A percentile compares a stretch with the other conserved stretches of the same genome.
These are phyloP conservation scores for Tylopilus sp. DNA, from an alignment of 768 basidiomycete genomes.

Conservation along the genomic window DNA sequence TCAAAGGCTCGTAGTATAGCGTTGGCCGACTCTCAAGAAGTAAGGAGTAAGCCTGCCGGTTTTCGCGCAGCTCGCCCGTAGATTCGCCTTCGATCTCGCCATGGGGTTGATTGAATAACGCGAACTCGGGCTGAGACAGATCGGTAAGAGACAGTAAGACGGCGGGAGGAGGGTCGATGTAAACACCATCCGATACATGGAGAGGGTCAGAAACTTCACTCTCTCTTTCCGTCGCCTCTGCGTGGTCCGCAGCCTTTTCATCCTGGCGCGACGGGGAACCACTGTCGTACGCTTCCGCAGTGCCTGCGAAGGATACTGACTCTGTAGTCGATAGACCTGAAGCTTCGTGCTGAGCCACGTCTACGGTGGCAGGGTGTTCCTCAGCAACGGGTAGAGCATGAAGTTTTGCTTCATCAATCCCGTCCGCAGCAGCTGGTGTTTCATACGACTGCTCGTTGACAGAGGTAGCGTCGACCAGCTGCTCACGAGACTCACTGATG, in stretches of 20 bases:
- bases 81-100: slow-evolving; percentile 26
- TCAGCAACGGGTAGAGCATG: slow-evolving; percentile 2
- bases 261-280: slow-evolving; percentile 3
- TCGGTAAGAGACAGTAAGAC: slow-evolving; percentile 49
- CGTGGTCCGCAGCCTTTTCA: slow-evolving; percentile 13
- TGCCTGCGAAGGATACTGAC: slow-evolving; percentile 2
- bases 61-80: slow-evolving; percentile 8
- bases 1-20: slow-evolving; percentile 75
- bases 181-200: slow-evolving; percentile 63
- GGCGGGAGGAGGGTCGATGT: slow-evolving; percentile 72
- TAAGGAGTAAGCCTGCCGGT: slow-evolving; percentile 32
- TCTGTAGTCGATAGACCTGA: slow-evolving; percentile 9
- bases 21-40: slow-evolving; percentile 63
- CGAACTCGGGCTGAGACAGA: slow-evolving; percentile 40
- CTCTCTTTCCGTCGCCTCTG: slow-evolving; percentile 10
- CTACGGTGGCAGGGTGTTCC: slow-evolving; percentile 6
- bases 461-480: slow-evolving; percentile 6
- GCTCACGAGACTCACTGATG: slow-evolving; percentile 22
- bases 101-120: slow-evolving; percentile 55
- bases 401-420: slow-evolving; percentile 1
- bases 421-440: slow-evolving; percentile 2
- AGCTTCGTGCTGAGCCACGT: slow-evolving; percentile 10
- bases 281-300: slow-evolving; percentile 7
- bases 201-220: slow-evolving; percentile 47
- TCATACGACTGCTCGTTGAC: slow-evolving; percentile 6